Evolutionary conservation across 2,329 filamentous ascomycete genomes (phyloP), one percentile per base, ranked within the genome.

Genomic region (Fusarium oligoseptatum): DNA sequence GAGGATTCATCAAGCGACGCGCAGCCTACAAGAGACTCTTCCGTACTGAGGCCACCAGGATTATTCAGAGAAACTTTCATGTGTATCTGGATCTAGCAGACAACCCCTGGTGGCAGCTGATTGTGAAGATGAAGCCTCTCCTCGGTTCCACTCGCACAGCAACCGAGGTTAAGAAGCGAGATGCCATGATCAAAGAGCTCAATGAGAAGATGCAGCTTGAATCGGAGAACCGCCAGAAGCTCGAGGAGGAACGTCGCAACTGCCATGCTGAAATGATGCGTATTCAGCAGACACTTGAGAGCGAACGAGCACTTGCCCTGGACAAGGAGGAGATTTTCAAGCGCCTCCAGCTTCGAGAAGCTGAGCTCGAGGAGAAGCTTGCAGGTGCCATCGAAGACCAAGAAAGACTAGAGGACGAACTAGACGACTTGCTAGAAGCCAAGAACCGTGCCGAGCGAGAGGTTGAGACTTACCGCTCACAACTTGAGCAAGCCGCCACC

Each of bases 251-350:
- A 77, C 91, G 95, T 36, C 90, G 97, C 48, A 93, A 95, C 71
- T 94, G 94, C 2, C 94, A 98, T 76, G 88, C 92, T 15, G 97
- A 99, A 79, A 93, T 98, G 79, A 90, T 95, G 76, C 92, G 94
- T 36, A 94, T 98, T 56, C 95, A 98, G 81, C 95, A 98, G 78
- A 97, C 94, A 0, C 88, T 99, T 2, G 97, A 99, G 82, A 98
- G 95, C 75, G 97, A 99, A 83, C 92, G 97, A 60, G 94, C 96
- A n/a, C 88, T 99, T 48, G 97, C 97, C 1, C 86, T 99, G 6
- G 97, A 99, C 83, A 99, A 99, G 82, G 97, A 99, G 81, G 97
- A 99, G 79, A 99, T 99, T 70, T 99, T 98, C 87, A 97, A 96
- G 81, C 91, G 97, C n/a, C 87, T 99, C 24, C 97, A 98, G 80